Conservation (phyloP, 805 yeast species). For the Lipomyces japonicus region DNA sequence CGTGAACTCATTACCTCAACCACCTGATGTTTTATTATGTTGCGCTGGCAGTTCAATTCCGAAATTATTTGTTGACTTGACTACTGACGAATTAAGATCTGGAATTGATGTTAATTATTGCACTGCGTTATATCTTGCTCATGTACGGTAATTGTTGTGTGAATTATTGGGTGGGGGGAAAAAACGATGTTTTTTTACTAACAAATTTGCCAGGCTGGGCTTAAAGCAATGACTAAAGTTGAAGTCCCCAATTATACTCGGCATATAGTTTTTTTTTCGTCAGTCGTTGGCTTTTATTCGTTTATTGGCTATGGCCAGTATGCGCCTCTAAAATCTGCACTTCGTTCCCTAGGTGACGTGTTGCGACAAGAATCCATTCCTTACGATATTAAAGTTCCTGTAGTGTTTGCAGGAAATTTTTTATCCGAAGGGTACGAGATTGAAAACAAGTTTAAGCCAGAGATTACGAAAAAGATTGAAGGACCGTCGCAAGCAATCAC, state of each 20-base stretch:
- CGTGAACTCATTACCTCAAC: constrained; percentile 39
- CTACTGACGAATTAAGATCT: constrained; percentile 51
- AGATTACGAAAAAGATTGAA: constrained; percentile 74
- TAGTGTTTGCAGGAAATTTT: constrained; percentile 86
- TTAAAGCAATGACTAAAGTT: constrained; percentile 33
- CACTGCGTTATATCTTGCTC: constrained; percentile 69
- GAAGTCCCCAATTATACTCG: constrained; percentile 37
- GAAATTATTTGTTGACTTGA: constrained; percentile 66
- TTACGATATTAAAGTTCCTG: constrained; percentile 63
- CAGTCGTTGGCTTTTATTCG: constrained; percentile 78
- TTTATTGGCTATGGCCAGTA: constrained; percentile 89
- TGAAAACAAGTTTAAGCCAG: constrained; percentile 83
- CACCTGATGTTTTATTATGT: constrained; percentile 72
- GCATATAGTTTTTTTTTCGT: constrained; percentile 63
- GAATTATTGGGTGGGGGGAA: too few relatives aligned
- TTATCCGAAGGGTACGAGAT: constrained; percentile 78
- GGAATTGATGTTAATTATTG: constrained; percentile 70
- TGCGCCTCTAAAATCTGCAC: constrained; percentile 83
- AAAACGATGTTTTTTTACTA: too few relatives aligned
- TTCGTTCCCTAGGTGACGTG: constrained; percentile 68
- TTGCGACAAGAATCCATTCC: constrained; percentile 77
- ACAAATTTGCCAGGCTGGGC: constrained; percentile 37
- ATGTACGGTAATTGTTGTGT: constrained; percentile 48
- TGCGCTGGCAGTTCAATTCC: constrained; percentile 77
- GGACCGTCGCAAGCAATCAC: constrained; percentile 74